Conservation (phyloP, 164 flowering plant genomes). For the Dillenia suffruticosa region DNA sequence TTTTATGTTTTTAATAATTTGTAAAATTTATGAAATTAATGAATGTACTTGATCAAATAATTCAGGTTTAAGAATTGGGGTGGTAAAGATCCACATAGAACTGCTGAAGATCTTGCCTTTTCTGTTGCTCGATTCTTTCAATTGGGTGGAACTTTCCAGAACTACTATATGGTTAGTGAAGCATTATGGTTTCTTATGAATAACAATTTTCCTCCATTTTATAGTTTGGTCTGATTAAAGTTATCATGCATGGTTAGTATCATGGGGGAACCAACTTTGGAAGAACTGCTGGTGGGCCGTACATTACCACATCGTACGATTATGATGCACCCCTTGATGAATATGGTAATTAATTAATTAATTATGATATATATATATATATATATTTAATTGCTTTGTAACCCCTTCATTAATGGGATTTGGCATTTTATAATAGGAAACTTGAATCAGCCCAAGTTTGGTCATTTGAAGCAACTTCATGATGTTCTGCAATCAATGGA, state of each 20-base stretch:
- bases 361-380: neutral
- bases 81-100: constrained; percentile 38
- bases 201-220: no score
- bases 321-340: constrained; percentile 59
- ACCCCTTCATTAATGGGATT: no score
- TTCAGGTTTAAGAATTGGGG: constrained; percentile 56
- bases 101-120: constrained; percentile 70
- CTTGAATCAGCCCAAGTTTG: constrained; percentile 52
- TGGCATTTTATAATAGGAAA: constrained; percentile 11
- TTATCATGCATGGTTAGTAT: constrained; percentile 17
- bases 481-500: constrained; percentile 29
- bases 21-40: no score
- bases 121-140: constrained; percentile 63
- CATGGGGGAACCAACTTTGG: constrained; percentile 73
- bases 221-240: no score
- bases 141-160: constrained; percentile 53
- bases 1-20: neutral
- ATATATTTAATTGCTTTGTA: neutral
- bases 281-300: constrained; percentile 55
- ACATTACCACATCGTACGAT: constrained; percentile 46
- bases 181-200: no score
- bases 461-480: constrained; percentile 55
- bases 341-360: constrained; percentile 30
- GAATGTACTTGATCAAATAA: neutral
- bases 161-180: constrained; percentile 60